Evolutionary conservation across 2,329 filamentous ascomycete genomes (phyloP).

Genomic region (Bipolaris cookei): DNA sequence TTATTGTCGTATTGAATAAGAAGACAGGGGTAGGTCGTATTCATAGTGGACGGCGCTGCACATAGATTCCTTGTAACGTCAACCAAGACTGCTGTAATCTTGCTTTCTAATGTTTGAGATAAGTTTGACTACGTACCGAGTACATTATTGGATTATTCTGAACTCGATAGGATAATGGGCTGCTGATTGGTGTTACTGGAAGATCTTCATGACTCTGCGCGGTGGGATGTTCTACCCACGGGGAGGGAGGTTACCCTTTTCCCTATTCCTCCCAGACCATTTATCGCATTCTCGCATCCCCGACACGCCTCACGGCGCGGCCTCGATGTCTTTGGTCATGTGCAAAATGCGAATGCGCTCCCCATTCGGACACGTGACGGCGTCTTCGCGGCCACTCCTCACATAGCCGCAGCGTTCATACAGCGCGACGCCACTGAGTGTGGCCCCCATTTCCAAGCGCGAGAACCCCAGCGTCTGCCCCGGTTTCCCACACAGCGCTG

Average conservation of each 20-base stretch:
- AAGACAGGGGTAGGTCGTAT: background rate
- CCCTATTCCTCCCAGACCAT: background rate
- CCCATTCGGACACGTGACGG: constrained; percentile 43
- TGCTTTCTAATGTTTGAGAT: too few relatives aligned
- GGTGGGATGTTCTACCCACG: background rate
- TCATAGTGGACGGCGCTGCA: too few relatives aligned
- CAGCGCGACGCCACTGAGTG: constrained; percentile 42
- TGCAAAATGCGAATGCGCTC: constrained; percentile 43
- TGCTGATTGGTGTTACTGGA: background rate
- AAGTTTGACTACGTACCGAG: too few relatives aligned
- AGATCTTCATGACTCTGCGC: too few relatives aligned
- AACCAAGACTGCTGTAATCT: too few relatives aligned
- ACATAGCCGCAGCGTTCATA: constrained; percentile 47
- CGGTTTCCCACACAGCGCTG: constrained; percentile 28
- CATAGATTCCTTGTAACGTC: too few relatives aligned
- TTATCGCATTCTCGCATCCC: too few relatives aligned
- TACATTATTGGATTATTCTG: too few relatives aligned
- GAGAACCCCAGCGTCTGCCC: constrained; percentile 30
- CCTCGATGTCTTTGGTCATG: constrained; percentile 43
- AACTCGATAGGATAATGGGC: too few relatives aligned
- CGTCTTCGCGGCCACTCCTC: constrained; percentile 43
- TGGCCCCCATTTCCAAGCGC: constrained; percentile 46
- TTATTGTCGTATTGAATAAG: too few relatives aligned
- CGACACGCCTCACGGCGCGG: background rate
- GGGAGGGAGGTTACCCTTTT: background rate